Evolutionary conservation across 2,329 filamentous ascomycete genomes (phyloP), one percentile per base, ranked within the genome.

Genomic region (Cladophialophora chaetospira): DNA sequence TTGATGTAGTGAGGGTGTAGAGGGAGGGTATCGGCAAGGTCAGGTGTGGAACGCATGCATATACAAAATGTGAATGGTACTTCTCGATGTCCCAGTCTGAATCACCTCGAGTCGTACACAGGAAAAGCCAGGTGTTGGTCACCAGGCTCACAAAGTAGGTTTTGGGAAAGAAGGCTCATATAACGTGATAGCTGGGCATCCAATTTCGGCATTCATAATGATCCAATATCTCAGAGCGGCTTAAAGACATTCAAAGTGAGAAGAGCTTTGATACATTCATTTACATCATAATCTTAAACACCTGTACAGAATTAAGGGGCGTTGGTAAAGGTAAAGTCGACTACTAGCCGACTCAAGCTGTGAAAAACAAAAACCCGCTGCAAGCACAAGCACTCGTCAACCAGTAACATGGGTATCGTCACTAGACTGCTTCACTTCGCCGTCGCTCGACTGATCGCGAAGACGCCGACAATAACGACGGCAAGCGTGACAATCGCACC

Each of bases 401-500:
- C 9, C 36, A 11, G 15, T 19, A 40, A 19, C 36, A 40, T 40
- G 15, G 36, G 36, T 40, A 11, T 40, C 36, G 23, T 40, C 36
- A 40, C 38, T 17, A 48, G 50, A 44, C 49, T 33, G 36, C 28
- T 36, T 57, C 42, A 64, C 51, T 62, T 64, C 19, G 59, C 53
- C 11, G 59, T 58, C 15, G 64, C 58, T 26, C 91, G 85, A 59
- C 89, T 86, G 67, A 99, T 85, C 38, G 91, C 86, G 76, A 99
- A 99, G 9, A 97, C 93, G 63, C 89, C 90, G 36, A 95, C 81
- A 73, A 99, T 96, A 33, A 96, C 92, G 40, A 95, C 90, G 8
- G 93, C 94, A 69, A 99, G 76, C n/a, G 92, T 92, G 55, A 94
- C 91, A 70, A 99, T 93, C 17, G 94, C 94, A 64, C 94, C 94